phyloP scores from a whole-genome alignment of 495 filamentous ascomycete genomes.

The Penicillium pulvis region DNA sequence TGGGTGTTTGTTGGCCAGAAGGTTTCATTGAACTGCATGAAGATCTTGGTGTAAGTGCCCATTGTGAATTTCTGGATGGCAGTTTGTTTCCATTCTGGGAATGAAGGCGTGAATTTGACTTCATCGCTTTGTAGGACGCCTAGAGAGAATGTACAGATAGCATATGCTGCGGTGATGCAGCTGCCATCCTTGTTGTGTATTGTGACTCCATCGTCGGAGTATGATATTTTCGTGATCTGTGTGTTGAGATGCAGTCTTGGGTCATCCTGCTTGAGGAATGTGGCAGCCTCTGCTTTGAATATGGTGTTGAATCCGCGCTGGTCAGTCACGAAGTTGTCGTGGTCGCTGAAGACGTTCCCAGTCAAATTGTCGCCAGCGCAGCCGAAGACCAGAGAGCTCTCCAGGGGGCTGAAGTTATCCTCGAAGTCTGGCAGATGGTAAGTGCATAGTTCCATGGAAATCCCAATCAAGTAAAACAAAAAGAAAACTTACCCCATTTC shows the following conservation, averaged over 20 bases:
- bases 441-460: not conserved
- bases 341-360: constrained; percentile 52
- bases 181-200: constrained; percentile 57
- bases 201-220: constrained; percentile 56
- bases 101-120: constrained; percentile 60
- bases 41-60: constrained; percentile 80
- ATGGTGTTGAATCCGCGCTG: constrained; percentile 66
- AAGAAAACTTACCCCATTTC: constrained; percentile 46
- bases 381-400: constrained; percentile 50
- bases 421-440: constrained; percentile 54
- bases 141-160: constrained; percentile 62
- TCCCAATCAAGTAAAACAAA: not conserved
- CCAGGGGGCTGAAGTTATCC: constrained; percentile 51
- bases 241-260: constrained; percentile 63
- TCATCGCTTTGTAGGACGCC: constrained; percentile 70
- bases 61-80: constrained; percentile 69
- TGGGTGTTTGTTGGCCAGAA: constrained; percentile 74
- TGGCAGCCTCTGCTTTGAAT: constrained; percentile 60
- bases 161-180: constrained; percentile 64
- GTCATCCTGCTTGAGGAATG: constrained; percentile 60
- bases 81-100: constrained; percentile 69
- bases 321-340: constrained; percentile 72
- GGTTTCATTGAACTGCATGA: constrained; percentile 69
- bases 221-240: constrained; percentile 59
- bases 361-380: constrained; percentile 49